Evolutionary conservation across 2,329 filamentous ascomycete genomes (phyloP).

Genomic region (Macroventuria anomochaeta): DNA sequence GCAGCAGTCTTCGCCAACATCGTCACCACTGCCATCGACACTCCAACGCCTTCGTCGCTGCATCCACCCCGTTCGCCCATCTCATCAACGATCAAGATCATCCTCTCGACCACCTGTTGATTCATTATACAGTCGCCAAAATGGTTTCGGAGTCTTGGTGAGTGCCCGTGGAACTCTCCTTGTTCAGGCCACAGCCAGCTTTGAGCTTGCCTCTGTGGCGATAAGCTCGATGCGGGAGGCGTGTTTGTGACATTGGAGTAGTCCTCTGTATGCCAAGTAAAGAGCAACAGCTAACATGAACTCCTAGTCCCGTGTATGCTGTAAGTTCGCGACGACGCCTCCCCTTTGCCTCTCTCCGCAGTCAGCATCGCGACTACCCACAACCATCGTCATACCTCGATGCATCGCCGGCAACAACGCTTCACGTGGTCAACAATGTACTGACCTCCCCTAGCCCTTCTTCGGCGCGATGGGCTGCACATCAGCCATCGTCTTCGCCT

Average conservation of each 20-base stretch:
- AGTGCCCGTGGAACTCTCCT: conserved; percentile 54
- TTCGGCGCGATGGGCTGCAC: conserved; percentile 98
- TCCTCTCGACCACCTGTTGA: conserved; percentile 30
- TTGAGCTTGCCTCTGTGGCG: conserved; percentile 44
- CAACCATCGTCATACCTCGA: conserved; percentile 19
- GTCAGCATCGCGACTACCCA: conserved; percentile 26
- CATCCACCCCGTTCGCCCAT: conserved; percentile 39
- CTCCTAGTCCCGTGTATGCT: conserved; percentile 90
- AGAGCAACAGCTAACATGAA: conserved; percentile 37
- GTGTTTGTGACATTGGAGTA: conserved; percentile 22
- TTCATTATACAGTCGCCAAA: conserved; percentile 51
- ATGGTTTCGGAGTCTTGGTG: conserved; percentile 87
- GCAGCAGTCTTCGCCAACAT: conserved; percentile 39
- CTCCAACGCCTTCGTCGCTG: conserved; percentile 35
- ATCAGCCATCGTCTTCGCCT: conserved; percentile 94
- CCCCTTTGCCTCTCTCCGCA: conserved; percentile 31
- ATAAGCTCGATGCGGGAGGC: conserved; percentile 44
- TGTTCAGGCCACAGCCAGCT: conserved; percentile 39
- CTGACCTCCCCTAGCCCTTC: conserved; percentile 69
- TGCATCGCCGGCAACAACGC: conserved; percentile 13
- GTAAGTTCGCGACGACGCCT: conserved; percentile 69
- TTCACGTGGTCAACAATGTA: conserved; percentile 10
- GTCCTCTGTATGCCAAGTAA: conserved; percentile 8
- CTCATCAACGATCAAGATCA: conserved; percentile 35
- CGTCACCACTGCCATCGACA: conserved; percentile 44